Evolutionary conservation across 306 rosid species (phyloP).

Genomic region (Quercus gilva): DNA sequence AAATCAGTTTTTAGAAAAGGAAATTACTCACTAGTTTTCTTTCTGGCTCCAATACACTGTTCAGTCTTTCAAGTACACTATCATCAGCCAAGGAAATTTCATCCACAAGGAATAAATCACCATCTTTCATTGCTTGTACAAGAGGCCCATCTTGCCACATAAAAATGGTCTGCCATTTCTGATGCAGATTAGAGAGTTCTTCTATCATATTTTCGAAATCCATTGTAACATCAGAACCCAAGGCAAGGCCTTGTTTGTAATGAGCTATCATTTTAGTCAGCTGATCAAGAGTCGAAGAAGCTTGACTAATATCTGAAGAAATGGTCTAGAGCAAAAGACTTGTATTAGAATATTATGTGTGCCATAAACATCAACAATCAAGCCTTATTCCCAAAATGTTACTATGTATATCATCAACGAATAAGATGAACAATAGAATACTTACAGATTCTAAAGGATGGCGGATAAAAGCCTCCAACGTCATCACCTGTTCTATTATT

Average conservation of each 20-base stretch:
- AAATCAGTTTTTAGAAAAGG: background rate
- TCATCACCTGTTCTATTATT: constrained; percentile 48
- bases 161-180: constrained; percentile 85
- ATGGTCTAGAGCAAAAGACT: constrained; percentile 35
- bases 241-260: constrained; percentile 38
- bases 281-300: constrained; percentile 46
- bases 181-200: constrained; percentile 56
- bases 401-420: background rate
- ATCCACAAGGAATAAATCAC: constrained; percentile 86
- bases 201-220: constrained; percentile 41
- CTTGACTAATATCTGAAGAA: constrained; percentile 75
- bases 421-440: background rate
- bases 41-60: constrained; percentile 93
- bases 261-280: constrained; percentile 44
- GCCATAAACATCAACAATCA: background rate
- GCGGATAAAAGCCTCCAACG: constrained; percentile 34
- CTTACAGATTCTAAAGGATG: constrained; percentile 53
- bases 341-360: background rate
- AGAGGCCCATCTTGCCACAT: constrained; percentile 96
- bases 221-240: constrained; percentile 26
- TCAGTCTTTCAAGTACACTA: constrained; percentile 96
- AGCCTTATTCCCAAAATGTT: background rate
- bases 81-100: constrained; percentile 98
- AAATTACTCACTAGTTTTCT: constrained; percentile 64
- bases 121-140: constrained; percentile 80